Evolutionary conservation across 164 flowering plant species (phyloP), one percentile per base, ranked within the genome.

Genomic region (Nymphaea colorata): DNA sequence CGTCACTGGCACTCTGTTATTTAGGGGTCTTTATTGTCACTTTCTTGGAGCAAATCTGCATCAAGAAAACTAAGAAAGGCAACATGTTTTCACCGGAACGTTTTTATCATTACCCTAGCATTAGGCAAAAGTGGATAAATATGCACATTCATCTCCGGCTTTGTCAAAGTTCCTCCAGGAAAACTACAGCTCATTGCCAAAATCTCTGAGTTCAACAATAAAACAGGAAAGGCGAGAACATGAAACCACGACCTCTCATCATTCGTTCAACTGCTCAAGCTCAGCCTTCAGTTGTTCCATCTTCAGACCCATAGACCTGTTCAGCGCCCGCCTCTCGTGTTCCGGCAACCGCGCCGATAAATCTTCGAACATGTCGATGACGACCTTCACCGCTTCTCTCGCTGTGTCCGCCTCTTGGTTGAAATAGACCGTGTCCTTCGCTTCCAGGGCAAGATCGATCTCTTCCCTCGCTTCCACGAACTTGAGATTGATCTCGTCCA

Each of bases 381-480:
- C 94, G 64, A 80, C 84, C 55, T 80, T 82, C 71, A 87, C 97
- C 4, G 96, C 92, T 47, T 66, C 81, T 18, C 87, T 73, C 8
- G 98, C 94, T 64, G 82, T 76, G 68, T 86, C 91, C 8, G 94
- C 98, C 69, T 93, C 98, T 68, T 93, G 97, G 41, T 93, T 68
- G 65, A 93, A 93, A 73, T 93, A 93, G 43, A 93, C 96, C 3
- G 96, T 90, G 75, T 93, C 98, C 65, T 90, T 90, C 3, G 97
- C 86, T 42, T 93, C 98, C 87, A 88, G 62, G 4, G 97, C 98
- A 79, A 82, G 75, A 68, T 91, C 96, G 66, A 94, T 91, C 90
- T 91, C 98, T 72, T 94, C 98, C 43, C 98, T 82, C 6, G 98
- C 98, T 75, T 94, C 97, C 12, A 87, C 97, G 43, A 94, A 94